A percentile compares a stretch with the other conserved stretches of the same genome.
These are phyloP conservation scores for Dianthus caryophyllus DNA, from an alignment of 148 eudicot genomes.

Conservation along the genomic window DNA sequence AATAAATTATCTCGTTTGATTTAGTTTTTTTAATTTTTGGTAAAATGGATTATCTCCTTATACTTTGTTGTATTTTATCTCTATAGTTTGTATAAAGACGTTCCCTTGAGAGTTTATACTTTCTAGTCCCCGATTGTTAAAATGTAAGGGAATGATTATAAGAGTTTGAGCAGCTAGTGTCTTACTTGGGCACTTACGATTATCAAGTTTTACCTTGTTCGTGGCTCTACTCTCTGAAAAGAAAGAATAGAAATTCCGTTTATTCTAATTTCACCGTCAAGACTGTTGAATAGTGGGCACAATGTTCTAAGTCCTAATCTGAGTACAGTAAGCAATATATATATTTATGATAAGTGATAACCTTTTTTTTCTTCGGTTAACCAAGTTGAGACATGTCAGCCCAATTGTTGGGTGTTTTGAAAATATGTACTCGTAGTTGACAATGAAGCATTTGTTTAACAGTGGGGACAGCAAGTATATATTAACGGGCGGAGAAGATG, in stretches of 20 bases:
- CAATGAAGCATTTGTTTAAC: slow-evolving; percentile 12
- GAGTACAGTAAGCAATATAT: background rate
- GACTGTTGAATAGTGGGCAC: background rate
- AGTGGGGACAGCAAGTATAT: slow-evolving; percentile 79
- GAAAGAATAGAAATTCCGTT: background rate
- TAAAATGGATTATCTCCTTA: slow-evolving; percentile 3
- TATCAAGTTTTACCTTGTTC: background rate
- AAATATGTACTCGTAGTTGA: slow-evolving; percentile 17
- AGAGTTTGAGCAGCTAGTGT: background rate
- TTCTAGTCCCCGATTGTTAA: too few relatives aligned
- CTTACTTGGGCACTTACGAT: background rate
- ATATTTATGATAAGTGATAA: background rate
- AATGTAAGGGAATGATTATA: background rate
- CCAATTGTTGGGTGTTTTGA: background rate
- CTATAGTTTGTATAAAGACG: background rate
- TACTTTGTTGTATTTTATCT: background rate
- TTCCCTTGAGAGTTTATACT: background rate
- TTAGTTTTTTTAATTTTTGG: too few relatives aligned
- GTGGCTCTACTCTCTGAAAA: background rate
- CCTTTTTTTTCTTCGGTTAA: background rate
- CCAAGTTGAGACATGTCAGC: slow-evolving; percentile 1
- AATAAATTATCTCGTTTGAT: background rate
- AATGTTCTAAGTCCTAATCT: slow-evolving; percentile 1
- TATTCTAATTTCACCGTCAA: background rate
- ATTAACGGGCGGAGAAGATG: slow-evolving; percentile 89